Percentiles rank a stretch among this genome's conserved stretches.
phyloP scores from a whole-genome alignment of 768 basidiomycete species.

The Cantharellus anzutake region DNA sequence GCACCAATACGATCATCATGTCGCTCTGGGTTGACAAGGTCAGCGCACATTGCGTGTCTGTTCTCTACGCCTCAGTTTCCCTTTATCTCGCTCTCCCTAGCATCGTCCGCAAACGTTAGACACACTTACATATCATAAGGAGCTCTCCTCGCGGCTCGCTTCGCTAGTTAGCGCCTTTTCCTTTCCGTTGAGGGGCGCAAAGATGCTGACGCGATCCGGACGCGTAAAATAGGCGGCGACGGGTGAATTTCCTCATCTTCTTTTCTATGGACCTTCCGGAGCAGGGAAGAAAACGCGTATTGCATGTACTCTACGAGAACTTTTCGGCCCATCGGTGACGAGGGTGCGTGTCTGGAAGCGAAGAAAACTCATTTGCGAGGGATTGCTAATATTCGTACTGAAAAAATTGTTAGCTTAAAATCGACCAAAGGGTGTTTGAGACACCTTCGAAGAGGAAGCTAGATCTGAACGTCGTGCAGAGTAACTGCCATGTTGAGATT shows the following conservation, averaged over 20 bases:
- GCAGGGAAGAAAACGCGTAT: conserved; percentile 98
- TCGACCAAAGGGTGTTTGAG: conserved; percentile 90
- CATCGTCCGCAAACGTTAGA: conserved; percentile 73
- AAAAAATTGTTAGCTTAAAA: conserved; percentile 50
- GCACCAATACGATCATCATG: conserved; percentile 14
- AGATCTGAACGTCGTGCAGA: conserved; percentile 92
- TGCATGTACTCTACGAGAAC: conserved; percentile 65
- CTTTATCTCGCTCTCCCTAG: conserved; percentile 20
- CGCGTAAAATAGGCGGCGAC: conserved; percentile 43
- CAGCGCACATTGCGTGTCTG: neutral
- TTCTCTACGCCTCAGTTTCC: neutral
- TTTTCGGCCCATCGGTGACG: conserved; percentile 77
- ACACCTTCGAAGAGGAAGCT: conserved; percentile 88
- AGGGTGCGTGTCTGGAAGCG: conserved; percentile 41
- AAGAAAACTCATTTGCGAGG: neutral
- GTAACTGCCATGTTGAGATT: conserved; percentile 94
- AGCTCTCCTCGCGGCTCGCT: conserved; percentile 57
- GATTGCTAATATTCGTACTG: neutral
- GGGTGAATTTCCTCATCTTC: conserved; percentile 91
- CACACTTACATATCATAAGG: conserved; percentile 72
- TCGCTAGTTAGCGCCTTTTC: conserved; percentile 36
- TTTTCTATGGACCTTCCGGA: conserved; percentile 94
- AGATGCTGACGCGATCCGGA: neutral
- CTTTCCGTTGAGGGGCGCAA: neutral
- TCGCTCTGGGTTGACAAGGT: conserved; percentile 39